Evolutionary conservation across 176 grass and related monocot genomes (phyloP).

Genomic region (Lolium rigidum): DNA sequence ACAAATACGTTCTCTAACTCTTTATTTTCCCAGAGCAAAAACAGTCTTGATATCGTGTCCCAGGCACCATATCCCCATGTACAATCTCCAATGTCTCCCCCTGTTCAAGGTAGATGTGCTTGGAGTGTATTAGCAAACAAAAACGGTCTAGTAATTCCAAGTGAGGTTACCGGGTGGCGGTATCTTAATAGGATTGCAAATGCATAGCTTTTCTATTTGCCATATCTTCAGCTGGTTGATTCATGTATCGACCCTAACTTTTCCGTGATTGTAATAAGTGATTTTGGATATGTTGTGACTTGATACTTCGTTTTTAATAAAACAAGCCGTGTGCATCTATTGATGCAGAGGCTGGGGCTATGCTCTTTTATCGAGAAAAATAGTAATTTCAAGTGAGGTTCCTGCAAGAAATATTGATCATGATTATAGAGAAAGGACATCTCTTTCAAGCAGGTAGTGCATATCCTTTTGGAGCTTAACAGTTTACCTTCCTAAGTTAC

Average conservation of each 20-base stretch:
- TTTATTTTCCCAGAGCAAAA: constrained; percentile 67
- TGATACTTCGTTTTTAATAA: too few relatives aligned
- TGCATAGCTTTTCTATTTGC: too few relatives aligned
- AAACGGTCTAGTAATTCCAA: constrained; percentile 57
- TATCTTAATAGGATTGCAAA: too few relatives aligned
- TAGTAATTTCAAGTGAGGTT: too few relatives aligned
- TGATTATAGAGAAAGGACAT: constrained; percentile 47
- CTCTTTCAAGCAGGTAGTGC: constrained; percentile 69
- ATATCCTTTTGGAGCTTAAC: constrained; percentile 23
- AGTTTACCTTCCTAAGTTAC: neutral
- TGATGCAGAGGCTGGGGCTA: too few relatives aligned
- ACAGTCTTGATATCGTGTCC: constrained; percentile 66
- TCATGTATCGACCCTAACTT: too few relatives aligned
- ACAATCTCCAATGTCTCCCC: constrained; percentile 81
- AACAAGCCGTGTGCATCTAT: too few relatives aligned
- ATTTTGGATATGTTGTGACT: too few relatives aligned
- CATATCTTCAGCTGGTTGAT: too few relatives aligned
- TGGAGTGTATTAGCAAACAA: constrained; percentile 56
- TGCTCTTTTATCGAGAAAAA: too few relatives aligned
- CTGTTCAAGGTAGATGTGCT: constrained; percentile 62
- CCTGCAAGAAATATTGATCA: constrained; percentile 53
- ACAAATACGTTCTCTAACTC: constrained; percentile 32
- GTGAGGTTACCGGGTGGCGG: too few relatives aligned
- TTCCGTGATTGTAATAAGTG: too few relatives aligned
- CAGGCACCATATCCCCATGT: constrained; percentile 65